Percentiles rank a stretch among this genome's conserved stretches.
These are phyloP conservation scores for Polyporus arcularius DNA, from an alignment of 768 basidiomycete genomes.

Conservation along the genomic window DNA sequence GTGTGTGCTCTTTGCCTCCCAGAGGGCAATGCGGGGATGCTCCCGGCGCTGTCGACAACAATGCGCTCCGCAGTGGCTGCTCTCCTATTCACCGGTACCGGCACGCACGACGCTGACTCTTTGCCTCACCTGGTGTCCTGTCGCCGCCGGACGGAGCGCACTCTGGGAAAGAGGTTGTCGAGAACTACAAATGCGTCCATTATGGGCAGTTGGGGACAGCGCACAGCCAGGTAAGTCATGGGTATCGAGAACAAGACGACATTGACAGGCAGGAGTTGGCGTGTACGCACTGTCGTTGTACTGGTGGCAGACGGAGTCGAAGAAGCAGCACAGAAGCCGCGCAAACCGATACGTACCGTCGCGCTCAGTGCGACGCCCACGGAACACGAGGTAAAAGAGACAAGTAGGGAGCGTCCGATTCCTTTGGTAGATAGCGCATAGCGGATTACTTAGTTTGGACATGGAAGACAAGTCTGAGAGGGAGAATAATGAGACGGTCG, in stretches of 20 bases:
- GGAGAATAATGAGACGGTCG: conserved; percentile 7
- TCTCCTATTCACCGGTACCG: too few relatives aligned
- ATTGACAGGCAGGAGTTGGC: background rate
- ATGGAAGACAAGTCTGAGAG: background rate
- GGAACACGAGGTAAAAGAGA: background rate
- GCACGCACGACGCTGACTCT: background rate
- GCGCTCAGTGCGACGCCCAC: background rate
- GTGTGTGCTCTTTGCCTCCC: background rate
- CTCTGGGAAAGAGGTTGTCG: background rate
- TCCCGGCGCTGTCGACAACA: background rate
- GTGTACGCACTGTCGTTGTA: background rate
- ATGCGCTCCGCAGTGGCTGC: background rate
- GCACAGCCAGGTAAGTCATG: background rate
- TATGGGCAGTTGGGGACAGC: background rate
- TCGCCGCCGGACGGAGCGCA: too few relatives aligned
- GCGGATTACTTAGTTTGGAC: conserved; percentile 13
- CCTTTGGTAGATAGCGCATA: conserved; percentile 6
- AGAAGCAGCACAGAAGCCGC: background rate
- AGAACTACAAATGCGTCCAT: background rate
- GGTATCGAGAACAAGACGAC: conserved; percentile 1
- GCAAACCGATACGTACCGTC: background rate
- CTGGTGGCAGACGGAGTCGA: background rate
- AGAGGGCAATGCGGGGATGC: background rate
- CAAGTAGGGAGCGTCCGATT: background rate
- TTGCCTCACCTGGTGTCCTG: background rate